Evolutionary conservation across 768 basidiomycete genomes (phyloP), one percentile per base, ranked within the genome.

Genomic region (Tephrocybe sp.): DNA sequence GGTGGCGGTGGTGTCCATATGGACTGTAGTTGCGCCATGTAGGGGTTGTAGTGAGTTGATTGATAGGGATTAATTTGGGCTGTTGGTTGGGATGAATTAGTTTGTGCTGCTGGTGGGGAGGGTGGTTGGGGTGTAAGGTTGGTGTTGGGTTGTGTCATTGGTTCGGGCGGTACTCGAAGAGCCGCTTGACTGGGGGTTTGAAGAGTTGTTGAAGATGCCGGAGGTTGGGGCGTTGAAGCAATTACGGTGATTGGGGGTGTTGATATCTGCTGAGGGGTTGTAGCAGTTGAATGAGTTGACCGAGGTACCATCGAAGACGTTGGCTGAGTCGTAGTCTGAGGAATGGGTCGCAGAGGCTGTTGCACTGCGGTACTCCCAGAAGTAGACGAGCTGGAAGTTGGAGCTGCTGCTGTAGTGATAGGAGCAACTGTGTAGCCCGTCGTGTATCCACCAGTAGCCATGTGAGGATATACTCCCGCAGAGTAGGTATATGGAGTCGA

Each of bases 11-110:
- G 43, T 3, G 49, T 33, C 52, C 55, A 57, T 25, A 48, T 20
- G 10, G 54, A 45, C n/a, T 54, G 55, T 20, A 58, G 44, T 26
- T 61, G 60, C 3, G 48, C 37, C 11, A 56, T 24, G 28, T 61
- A 61, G 11, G 57, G 50, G 21, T 56, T 58, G 32, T 61, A 58
- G 32, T 44, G 51, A 18, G 55, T 41, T 24, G 55, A 37, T 8
- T 53, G 51, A 36, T 55, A 60, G 10, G 24, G 43, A 33, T 48
- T 14, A 26, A 52, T 14, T 32, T 45, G 34, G 20, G 60, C 15
- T 21, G 51, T 34, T 23, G 30, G 32, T n/a, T n/a, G n/a, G n/a
- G n/a, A n/a, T n/a, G n/a, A n/a, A n/a, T n/a, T n/a, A n/a, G n/a
- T n/a, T n/a, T n/a, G n/a, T n/a, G n/a, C 23, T 45, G 34, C 15